Evolutionary conservation across 2,329 filamentous ascomycete species (phyloP).

Genomic region (Verticillium isaacii): DNA sequence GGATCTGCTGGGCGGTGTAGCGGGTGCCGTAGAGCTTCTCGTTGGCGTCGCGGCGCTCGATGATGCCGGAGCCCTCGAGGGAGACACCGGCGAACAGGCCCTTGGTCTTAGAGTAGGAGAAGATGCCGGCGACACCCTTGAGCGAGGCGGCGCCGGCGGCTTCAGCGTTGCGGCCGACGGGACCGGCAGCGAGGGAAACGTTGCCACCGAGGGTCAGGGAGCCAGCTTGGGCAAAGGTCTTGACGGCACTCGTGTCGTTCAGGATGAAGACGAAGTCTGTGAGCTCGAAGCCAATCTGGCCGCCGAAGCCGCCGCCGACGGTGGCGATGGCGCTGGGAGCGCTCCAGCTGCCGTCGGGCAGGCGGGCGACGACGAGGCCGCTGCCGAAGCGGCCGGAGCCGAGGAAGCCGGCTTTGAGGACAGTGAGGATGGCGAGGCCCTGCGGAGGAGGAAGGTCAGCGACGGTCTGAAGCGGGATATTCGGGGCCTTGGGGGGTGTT

Average conservation of each 20-base stretch:
- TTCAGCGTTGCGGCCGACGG: constrained; percentile 90
- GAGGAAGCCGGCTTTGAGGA: constrained; percentile 83
- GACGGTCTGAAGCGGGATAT: neutral
- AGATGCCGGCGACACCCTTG: constrained; percentile 84
- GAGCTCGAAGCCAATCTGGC: constrained; percentile 82
- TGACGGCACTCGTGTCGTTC: constrained; percentile 84
- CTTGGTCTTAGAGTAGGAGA: constrained; percentile 97
- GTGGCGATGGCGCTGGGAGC: constrained; percentile 78
- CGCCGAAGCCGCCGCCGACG: constrained; percentile 76
- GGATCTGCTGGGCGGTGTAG: constrained; percentile 75
- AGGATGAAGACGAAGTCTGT: constrained; percentile 98
- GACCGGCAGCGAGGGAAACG: constrained; percentile 90
- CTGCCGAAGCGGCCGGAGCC: constrained; percentile 78
- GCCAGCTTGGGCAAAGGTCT: constrained; percentile 88
- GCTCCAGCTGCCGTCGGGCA: constrained; percentile 74
- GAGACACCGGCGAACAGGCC: constrained; percentile 94
- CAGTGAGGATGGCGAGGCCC: constrained; percentile 80
- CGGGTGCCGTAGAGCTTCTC: constrained; percentile 89
- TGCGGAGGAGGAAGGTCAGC: constrained; percentile 19
- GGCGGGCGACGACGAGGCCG: constrained; percentile 74
- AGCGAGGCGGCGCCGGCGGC: constrained; percentile 90
- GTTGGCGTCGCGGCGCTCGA: constrained; percentile 94
- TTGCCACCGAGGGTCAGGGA: constrained; percentile 93
- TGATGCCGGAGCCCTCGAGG: constrained; percentile 85
- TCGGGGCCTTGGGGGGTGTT: neutral